These are phyloP conservation scores for Apophysomyces ossiformis DNA, from an alignment of 371 early-diverging fungal genomes.

Conservation along the genomic window DNA sequence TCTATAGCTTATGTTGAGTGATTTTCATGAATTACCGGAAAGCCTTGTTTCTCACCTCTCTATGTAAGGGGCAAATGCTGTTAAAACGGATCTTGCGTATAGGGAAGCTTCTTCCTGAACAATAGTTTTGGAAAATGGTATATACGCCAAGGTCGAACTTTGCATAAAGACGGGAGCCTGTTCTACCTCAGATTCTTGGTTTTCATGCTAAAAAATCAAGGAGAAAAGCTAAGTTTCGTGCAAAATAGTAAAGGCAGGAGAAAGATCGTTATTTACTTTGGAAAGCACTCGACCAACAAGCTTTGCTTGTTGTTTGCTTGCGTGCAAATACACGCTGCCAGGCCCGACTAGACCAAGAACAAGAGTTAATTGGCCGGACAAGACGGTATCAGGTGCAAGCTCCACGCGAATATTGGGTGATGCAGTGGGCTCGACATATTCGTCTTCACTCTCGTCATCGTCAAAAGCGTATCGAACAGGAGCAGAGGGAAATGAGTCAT, in stretches of 20 bases:
- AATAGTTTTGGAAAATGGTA: constrained; percentile 19
- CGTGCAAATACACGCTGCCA: constrained; percentile 37
- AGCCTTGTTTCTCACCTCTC: constrained; percentile 15
- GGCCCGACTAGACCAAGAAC: constrained; percentile 43
- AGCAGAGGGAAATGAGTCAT: constrained; percentile 39
- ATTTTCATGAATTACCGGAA: neutral
- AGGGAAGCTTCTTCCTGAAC: constrained; percentile 23
- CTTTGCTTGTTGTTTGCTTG: constrained; percentile 11
- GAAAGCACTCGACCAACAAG: constrained; percentile 6
- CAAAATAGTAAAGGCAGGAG: neutral
- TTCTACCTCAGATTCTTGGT: neutral
- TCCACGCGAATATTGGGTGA: neutral
- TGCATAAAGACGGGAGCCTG: neutral
- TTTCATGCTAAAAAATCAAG: neutral
- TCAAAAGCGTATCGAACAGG: constrained; percentile 53
- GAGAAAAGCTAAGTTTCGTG: no score
- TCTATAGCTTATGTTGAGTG: constrained; percentile 8
- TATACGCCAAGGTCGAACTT: neutral
- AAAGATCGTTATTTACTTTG: constrained; percentile 9
- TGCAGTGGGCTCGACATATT: constrained; percentile 20
- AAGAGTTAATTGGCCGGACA: constrained; percentile 21
- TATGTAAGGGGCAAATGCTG: constrained; percentile 2
- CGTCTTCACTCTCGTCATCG: constrained; percentile 42
- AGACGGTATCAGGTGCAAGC: neutral
- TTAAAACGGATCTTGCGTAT: constrained; percentile 19